phyloP scores from a whole-genome alignment of 495 filamentous ascomycete genomes.

The Hyaloscypha bicolor region DNA sequence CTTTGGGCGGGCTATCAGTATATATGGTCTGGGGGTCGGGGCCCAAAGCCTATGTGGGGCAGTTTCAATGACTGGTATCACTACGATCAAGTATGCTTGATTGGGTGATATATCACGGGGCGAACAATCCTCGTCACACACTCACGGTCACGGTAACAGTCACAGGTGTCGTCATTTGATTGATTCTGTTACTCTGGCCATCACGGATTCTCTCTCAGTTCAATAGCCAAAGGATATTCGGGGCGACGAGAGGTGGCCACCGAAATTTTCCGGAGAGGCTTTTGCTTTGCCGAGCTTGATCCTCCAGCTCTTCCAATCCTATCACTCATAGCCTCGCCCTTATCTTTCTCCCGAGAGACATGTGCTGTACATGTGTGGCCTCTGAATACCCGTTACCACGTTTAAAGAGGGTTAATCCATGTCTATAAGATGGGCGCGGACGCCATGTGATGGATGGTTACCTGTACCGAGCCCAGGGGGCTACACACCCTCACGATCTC shows the following conservation, averaged over 20 bases:
- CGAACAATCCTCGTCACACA: background rate
- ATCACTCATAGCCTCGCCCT: background rate
- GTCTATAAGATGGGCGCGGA: background rate
- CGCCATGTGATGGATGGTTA: background rate
- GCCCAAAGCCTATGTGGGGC: background rate
- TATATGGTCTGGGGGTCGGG: background rate
- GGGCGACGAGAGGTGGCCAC: background rate
- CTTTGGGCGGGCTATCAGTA: background rate
- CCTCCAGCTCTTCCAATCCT: background rate
- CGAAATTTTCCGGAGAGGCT: background rate
- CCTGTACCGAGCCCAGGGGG: background rate
- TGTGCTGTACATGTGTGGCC: background rate
- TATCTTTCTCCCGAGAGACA: background rate
- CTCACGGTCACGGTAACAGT: background rate
- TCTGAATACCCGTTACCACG: background rate
- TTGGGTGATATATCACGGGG: background rate
- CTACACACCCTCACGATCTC: background rate
- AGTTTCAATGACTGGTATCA: no score
- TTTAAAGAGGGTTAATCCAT: background rate
- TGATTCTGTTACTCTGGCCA: background rate
- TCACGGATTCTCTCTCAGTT: background rate
- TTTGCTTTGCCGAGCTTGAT: background rate
- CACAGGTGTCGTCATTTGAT: background rate
- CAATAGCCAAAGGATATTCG: background rate
- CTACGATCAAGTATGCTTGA: background rate